Evolutionary conservation across 2,329 filamentous ascomycete species (phyloP), one percentile per base, ranked within the genome.

Genomic region (Hirsutella minnesotensis): DNA sequence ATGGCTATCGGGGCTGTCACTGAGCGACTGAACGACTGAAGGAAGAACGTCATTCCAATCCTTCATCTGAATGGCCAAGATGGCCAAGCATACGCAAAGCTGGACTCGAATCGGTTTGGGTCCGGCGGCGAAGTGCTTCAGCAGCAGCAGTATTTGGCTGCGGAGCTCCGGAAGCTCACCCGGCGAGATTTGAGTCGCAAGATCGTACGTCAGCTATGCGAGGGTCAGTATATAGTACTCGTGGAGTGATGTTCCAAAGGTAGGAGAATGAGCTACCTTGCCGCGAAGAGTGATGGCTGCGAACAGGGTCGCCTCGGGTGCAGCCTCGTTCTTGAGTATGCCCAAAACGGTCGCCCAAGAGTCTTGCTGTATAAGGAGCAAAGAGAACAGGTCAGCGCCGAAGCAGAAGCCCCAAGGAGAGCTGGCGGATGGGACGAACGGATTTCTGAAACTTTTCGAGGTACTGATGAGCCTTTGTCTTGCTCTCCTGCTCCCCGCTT

Each of bases 371-470:
- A 50, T n/a, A 34, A 24, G 36, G n/a, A n/a, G 19, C 2, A 31
- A 36, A 24, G 13, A 22, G 22, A 41, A 24, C 18, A 20, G 2
- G 22, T 29, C 10, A 35, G 27, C 18, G 13, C 12, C 20, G 5
- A 15, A 3, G 20, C 3, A 16, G 2, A 16, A 35, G 15, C 33
- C 5, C 5, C 21, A 7, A 5, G 22, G 19, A 16, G 13, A 8
- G 9, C 18, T 13, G 13, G 19, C 18, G 7, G 7, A n/a, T n/a
- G 33, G 30, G 33, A 18, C 31, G 31, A 33, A 95, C 90, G 63
- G 92, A 96, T 78, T 98, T 98, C 75, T 98, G 92, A 66, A 96
- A 98, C 54, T 79, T 81, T 66, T 94, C 86, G 47, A 98, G 73
- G 61, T 83, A 98, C 60, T 90, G 81, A 60, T 95, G 89, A 46